Evolutionary conservation across 2,329 filamentous ascomycete species (phyloP).

Genomic region (Gaeumannomyces sp.): DNA sequence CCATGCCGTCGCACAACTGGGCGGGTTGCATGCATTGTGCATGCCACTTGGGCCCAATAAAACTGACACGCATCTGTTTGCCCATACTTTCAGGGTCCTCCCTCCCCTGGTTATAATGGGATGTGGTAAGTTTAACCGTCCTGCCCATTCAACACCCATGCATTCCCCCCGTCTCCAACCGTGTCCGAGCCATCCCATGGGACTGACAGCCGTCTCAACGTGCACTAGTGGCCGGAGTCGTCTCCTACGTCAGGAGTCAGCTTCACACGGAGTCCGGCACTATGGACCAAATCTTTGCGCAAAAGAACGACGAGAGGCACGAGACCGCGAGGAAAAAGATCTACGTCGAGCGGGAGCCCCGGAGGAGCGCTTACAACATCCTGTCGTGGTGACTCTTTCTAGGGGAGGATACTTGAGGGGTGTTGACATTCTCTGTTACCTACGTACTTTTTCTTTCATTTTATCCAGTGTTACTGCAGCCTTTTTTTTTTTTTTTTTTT

Average conservation of each 20-base stretch:
- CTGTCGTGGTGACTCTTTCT: conserved; percentile 6
- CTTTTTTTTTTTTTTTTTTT: not conserved
- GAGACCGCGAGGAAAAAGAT: conserved; percentile 8
- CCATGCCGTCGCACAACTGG: not conserved
- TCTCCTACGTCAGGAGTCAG: conserved; percentile 27
- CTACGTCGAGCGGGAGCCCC: conserved; percentile 6
- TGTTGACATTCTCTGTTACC: not conserved
- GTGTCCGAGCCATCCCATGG: not conserved
- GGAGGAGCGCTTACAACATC: conserved; percentile 8
- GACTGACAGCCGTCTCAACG: not conserved
- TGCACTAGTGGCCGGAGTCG: conserved; percentile 20
- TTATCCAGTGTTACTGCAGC: not conserved
- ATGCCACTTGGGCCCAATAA: not conserved
- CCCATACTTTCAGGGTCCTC: not conserved
- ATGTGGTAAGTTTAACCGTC: conserved; percentile 5
- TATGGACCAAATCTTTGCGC: conserved; percentile 30
- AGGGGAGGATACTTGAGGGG: not conserved
- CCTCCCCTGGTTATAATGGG: conserved; percentile 6
- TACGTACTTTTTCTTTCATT: not conserved
- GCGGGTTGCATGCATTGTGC: not conserved
- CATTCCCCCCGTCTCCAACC: not conserved
- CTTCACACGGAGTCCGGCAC: conserved; percentile 26
- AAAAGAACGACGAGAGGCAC: conserved; percentile 10
- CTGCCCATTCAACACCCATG: too few species aligned
- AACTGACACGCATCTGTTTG: not conserved